phyloP scores from a whole-genome alignment of 345 rosid genomes.

The Aethionema arabicum region DNA sequence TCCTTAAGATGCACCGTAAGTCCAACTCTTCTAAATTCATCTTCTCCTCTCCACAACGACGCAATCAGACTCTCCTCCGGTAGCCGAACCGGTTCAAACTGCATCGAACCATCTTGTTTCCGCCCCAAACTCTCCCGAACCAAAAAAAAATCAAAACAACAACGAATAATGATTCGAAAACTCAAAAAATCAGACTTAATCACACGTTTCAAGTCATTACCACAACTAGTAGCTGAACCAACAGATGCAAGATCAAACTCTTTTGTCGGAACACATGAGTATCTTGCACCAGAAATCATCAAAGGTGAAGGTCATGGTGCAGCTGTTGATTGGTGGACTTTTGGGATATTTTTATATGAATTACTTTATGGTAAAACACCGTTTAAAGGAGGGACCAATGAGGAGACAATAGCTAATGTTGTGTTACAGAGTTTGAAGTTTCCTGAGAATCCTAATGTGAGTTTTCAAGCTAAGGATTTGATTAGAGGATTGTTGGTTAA shows the following conservation, averaged over 20 bases:
- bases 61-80: slow-evolving; percentile 63
- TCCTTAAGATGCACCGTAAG: slow-evolving; percentile 85
- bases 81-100: slow-evolving; percentile 60
- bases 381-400: slow-evolving; percentile 80
- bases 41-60: slow-evolving; percentile 54
- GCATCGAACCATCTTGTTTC: slow-evolving; percentile 80
- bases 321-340: slow-evolving; percentile 99
- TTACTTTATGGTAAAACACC: slow-evolving; percentile 84
- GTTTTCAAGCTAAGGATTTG: slow-evolving; percentile 87
- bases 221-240: slow-evolving; percentile 96
- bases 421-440: slow-evolving; percentile 70
- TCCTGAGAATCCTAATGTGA: slow-evolving; percentile 75
- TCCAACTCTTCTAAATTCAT: slow-evolving; percentile 78
- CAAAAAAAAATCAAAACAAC: slow-evolving; percentile 52
- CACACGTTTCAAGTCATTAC: slow-evolving; percentile 54
- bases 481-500: slow-evolving; percentile 74
- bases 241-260: slow-evolving; percentile 95
- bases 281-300: slow-evolving; percentile 91
- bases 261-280: slow-evolving; percentile 96
- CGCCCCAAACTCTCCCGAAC: slow-evolving; percentile 63
- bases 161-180: slow-evolving; percentile 45
- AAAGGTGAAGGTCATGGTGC: slow-evolving; percentile 99
- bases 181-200: slow-evolving; percentile 58
- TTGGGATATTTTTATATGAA: slow-evolving; percentile 84
- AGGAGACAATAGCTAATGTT: slow-evolving; percentile 83